Conservation (phyloP, 805 yeast species). For the Monosporozyma servazzii region DNA sequence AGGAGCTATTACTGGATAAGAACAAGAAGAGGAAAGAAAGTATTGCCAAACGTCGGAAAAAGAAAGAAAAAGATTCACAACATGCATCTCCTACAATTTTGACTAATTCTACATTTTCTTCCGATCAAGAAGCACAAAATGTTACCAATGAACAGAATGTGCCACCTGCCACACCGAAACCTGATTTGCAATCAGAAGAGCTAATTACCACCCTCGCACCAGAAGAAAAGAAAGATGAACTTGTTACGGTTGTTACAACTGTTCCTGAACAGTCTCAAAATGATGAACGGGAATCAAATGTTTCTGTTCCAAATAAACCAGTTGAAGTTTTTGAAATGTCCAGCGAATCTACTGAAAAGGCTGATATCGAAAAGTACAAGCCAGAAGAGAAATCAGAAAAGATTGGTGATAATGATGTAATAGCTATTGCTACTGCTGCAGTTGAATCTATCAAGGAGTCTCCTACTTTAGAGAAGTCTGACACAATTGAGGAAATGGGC, state of each 20-base stretch:
- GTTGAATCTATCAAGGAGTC: neutral
- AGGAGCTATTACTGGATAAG: constrained; percentile 54
- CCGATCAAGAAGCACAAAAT: neutral
- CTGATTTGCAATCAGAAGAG: neutral
- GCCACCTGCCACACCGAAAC: neutral
- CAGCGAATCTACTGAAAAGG: neutral
- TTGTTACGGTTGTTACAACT: neutral
- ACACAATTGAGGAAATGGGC: neutral
- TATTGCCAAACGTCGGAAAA: constrained; percentile 26
- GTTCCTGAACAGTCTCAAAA: neutral
- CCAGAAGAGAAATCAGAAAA: neutral
- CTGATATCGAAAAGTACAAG: neutral
- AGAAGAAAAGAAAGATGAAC: neutral
- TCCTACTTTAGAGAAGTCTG: neutral
- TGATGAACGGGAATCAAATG: neutral
- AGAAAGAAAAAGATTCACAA: constrained; percentile 18
- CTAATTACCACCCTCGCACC: too few relatives aligned
- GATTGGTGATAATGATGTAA: neutral
- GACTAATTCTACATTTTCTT: neutral
- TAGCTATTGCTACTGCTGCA: neutral
- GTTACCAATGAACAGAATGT: neutral
- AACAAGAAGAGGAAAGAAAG: constrained; percentile 46
- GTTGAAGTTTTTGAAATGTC: neutral
- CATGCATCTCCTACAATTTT: neutral
- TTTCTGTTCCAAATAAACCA: neutral